Evolutionary conservation across 805 yeast genomes (phyloP).

Genomic region (Candida broadrunensis): DNA sequence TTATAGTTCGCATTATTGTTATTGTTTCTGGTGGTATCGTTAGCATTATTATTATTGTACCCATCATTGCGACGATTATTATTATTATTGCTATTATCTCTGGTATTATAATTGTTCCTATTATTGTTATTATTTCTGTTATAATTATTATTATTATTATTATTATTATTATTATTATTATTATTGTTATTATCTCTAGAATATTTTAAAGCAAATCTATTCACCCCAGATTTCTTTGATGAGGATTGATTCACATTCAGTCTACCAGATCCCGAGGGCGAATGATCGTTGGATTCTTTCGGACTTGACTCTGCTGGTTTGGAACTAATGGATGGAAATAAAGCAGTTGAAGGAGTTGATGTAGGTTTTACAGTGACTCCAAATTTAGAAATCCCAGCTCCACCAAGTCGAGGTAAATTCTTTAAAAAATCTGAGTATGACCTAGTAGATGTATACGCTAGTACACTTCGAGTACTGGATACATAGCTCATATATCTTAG

Average conservation of each 20-base stretch:
- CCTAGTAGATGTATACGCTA: too few species aligned
- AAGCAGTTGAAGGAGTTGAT: slow-evolving; percentile 4
- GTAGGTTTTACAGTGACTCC: slow-evolving; percentile 7
- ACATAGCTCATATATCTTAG: too few species aligned
- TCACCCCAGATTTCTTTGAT: too few species aligned
- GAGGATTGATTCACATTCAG: too few species aligned
- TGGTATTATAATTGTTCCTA: neutral
- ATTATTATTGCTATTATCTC: neutral
- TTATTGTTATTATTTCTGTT: neutral
- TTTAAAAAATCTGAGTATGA: slow-evolving; percentile 11
- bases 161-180: slow-evolving; percentile 1
- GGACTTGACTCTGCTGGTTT: neutral
- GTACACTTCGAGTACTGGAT: too few species aligned
- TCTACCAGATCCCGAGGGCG: slow-evolving; percentile 9
- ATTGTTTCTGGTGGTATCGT: too few species aligned
- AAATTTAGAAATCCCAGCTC: slow-evolving; percentile 19
- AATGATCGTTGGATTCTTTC: too few species aligned
- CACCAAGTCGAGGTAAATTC: slow-evolving; percentile 27
- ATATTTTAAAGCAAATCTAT: slow-evolving; percentile 34
- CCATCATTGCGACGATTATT: neutral
- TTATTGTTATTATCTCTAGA: slow-evolving; percentile 1
- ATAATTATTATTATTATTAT: slow-evolving; percentile 1
- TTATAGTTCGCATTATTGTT: too few species aligned
- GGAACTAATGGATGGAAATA: neutral
- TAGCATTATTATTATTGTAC: neutral